A percentile compares a stretch with the other conserved stretches of the same genome.
Conservation (phyloP, 371 early-diverging fungal species). For the Mortierella sp. region DNA sequence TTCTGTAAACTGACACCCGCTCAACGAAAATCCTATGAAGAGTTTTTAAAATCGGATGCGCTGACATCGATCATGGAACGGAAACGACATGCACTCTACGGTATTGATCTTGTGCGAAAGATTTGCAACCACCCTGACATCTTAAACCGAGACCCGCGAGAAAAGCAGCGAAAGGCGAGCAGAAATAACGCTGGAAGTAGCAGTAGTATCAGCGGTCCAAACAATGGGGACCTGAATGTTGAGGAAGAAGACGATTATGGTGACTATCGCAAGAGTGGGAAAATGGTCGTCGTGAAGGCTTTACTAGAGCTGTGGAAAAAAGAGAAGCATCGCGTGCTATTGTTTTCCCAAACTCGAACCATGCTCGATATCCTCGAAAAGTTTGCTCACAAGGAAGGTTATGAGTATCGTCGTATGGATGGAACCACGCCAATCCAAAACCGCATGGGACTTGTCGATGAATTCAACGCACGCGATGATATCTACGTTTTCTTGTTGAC, state of each 20-base stretch:
- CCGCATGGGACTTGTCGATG: constrained; percentile 87
- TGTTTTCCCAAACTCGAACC: constrained; percentile 97
- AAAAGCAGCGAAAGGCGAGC: too few relatives aligned
- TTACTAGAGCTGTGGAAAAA: constrained; percentile 89
- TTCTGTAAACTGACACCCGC: constrained; percentile 89
- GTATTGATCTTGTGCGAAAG: constrained; percentile 96
- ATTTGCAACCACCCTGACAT: constrained; percentile 98
- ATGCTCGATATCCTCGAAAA: constrained; percentile 96
- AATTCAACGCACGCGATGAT: constrained; percentile 77
- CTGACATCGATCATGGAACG: constrained; percentile 86
- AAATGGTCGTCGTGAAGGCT: constrained; percentile 88
- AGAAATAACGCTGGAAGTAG: too few relatives aligned
- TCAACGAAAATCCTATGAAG: constrained; percentile 84
- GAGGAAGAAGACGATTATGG: constrained; percentile 70
- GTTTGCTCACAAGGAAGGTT: constrained; percentile 63
- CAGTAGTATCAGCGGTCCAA: not conserved
- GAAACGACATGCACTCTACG: constrained; percentile 84
- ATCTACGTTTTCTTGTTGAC: constrained; percentile 95
- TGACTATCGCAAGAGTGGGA: constrained; percentile 77
- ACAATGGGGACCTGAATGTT: not conserved
- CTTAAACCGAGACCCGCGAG: constrained; percentile 42
- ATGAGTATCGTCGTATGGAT: constrained; percentile 92
- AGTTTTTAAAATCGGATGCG: constrained; percentile 77
- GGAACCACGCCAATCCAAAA: constrained; percentile 90
- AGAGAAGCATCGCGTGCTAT: constrained; percentile 87